Base-by-base conservation (phyloP, 2,329 filamentous ascomycete genomes). In the Hirsutella rhossiliensis region DNA sequence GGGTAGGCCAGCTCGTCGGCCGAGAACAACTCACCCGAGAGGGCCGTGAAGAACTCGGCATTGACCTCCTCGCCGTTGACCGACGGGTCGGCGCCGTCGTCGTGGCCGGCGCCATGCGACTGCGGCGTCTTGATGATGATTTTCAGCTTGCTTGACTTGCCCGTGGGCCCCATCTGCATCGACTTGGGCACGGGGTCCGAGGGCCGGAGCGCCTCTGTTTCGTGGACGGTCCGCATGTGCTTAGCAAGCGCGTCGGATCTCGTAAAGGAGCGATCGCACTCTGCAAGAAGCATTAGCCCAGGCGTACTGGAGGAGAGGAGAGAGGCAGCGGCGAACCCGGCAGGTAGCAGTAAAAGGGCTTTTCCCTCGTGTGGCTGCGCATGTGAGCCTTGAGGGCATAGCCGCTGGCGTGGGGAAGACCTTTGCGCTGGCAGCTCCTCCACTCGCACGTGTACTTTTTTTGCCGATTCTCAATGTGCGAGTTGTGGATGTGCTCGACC, bases 391-490 rank as follows among this genome's bases (percentile, higher is more conserved):
- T 89, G 50, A 98, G 69, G 5, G 92, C 92, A 66, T 98, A 98
- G 3, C 87, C 92, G 56, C 88, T 95, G 1, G 90, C 90, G 65
- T 98, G 92, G 17, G 87, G 81, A 64, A 92, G 80, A 47, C 88
- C 87, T 67, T 95, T 97, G 48, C 89, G 71, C 43, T 73, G 75
- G 62, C 92, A 98, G 52, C 90, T 90, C 47, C 77, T 79, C 92
- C 92, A 98, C 65, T 97, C 90, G 65, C 92, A 98, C n/a, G 87
- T 88, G 62, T 97, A 97, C 63, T 92, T 95, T 67, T 94, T 95
- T 67, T 92, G 86, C 44, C 89, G 79, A 48, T 82, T 87, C 58
- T 92, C 87, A 56, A 97, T 95, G 64, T 98, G 92, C 46, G 90
- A 87, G 57, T 88, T 84, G 64, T 97, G 90, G 47, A 92, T 85